phyloP scores from a whole-genome alignment of 2,329 filamentous ascomycete species.

The Venturia oleaginea region DNA sequence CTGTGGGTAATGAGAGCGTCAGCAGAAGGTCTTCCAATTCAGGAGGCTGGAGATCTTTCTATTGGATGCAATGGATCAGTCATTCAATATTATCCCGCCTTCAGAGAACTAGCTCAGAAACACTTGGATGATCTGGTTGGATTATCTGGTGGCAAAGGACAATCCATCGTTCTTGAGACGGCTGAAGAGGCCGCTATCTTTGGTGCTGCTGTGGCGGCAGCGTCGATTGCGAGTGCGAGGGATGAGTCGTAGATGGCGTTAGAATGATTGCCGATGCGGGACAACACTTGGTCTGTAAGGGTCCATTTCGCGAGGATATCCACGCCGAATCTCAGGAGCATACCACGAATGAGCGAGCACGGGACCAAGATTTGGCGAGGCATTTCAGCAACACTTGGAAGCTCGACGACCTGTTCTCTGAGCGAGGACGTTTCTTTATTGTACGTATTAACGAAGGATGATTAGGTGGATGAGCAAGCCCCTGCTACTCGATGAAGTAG shows the following conservation, averaged over 20 bases:
- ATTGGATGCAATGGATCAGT: slow-evolving; percentile 75
- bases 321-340: neutral
- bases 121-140: slow-evolving; percentile 51
- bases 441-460: neutral
- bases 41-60: slow-evolving; percentile 23
- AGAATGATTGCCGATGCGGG: neutral
- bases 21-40: slow-evolving; percentile 29
- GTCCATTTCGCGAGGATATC: neutral
- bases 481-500: neutral
- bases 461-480: neutral
- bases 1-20: slow-evolving; percentile 48
- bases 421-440: neutral
- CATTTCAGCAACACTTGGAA: neutral
- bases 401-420: neutral
- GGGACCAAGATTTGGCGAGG: neutral
- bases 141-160: slow-evolving; percentile 20
- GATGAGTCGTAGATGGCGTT: neutral
- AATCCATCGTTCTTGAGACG: slow-evolving; percentile 53
- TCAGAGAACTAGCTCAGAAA: slow-evolving; percentile 51
- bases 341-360: neutral
- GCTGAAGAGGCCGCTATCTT: slow-evolving; percentile 67
- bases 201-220: slow-evolving; percentile 60
- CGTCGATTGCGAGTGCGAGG: neutral
- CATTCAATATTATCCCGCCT: slow-evolving; percentile 67
- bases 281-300: neutral